Evolutionary conservation across 2,329 filamentous ascomycete genomes (phyloP).

Genomic region (Apiospora hydei): DNA sequence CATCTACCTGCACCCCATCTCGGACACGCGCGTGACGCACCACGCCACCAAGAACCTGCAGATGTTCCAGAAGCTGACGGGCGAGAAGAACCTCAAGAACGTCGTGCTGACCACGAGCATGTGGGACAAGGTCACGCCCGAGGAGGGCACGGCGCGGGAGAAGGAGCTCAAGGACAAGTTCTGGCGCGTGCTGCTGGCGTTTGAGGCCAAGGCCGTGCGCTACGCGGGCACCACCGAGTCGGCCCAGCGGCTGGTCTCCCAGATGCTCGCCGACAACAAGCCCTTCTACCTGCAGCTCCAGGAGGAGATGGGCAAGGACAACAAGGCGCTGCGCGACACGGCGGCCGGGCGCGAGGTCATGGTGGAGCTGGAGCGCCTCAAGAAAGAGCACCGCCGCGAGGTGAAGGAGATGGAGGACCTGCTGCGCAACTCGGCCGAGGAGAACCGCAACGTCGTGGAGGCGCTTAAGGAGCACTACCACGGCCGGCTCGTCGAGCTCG

Average conservation of each 20-base stretch:
- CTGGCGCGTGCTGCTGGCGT: constrained; percentile 44
- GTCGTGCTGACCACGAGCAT: constrained; percentile 52
- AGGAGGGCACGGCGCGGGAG: constrained; percentile 38
- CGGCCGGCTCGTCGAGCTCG: constrained; percentile 34
- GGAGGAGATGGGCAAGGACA: constrained; percentile 67
- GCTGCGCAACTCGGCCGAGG: constrained; percentile 35
- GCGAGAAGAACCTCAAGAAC: constrained; percentile 47
- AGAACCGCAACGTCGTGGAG: constrained; percentile 36
- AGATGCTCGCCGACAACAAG: constrained; percentile 60
- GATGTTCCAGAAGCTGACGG: constrained; percentile 54
- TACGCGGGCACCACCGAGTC: constrained; percentile 37
- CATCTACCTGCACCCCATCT: constrained; percentile 55
- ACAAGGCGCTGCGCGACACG: constrained; percentile 56
- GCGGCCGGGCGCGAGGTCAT: constrained; percentile 60
- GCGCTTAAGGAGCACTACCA: constrained; percentile 40
- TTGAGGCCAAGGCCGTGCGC: constrained; percentile 38
- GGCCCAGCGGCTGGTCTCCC: constrained; percentile 32
- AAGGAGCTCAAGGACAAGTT: constrained; percentile 46
- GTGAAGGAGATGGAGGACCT: constrained; percentile 17
- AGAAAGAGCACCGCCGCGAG: constrained; percentile 55
- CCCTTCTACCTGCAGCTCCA: constrained; percentile 73
- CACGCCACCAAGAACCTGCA: constrained; percentile 48
- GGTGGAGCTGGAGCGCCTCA: constrained; percentile 61
- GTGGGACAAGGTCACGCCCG: constrained; percentile 47
- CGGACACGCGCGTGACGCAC: constrained; percentile 48